Base-by-base conservation (phyloP, 768 basidiomycete genomes). In the Mycena metata region DNA sequence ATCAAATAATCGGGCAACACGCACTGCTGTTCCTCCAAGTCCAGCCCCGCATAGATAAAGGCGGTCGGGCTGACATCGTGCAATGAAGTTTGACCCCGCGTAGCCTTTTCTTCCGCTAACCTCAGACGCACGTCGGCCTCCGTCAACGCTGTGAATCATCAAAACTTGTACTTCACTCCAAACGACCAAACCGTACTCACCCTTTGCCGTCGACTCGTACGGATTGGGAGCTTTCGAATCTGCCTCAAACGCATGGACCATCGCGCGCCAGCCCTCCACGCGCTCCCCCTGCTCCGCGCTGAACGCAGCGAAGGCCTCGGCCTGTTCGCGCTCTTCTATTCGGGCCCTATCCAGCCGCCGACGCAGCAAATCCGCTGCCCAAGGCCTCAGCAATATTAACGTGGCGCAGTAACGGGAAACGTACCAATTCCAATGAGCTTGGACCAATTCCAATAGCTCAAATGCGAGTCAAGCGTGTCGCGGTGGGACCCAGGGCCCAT, bases 381-480 rank as follows among this genome's bases (percentile, higher is more conserved):
- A n/a, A 30, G 30, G 30, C 3, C 30, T n/a, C 12, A 49, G 33
- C 23, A 19, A 24, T 16, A 58, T 9, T 0, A 7, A 3, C 21
- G 6, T 19, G 8, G 3, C 71, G 51, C 45, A 21, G 4, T n/a
- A 8, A 3, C 2, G 2, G 10, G 1, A 51, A 24, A 61, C 72
- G 39, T 30, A 79, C 76, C 75, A 7, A 81, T 39, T 21, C 64
- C 45, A 13, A 71, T 57, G 1, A 70, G 63, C 64, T 79, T 80
- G 8, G 62, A 52, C 74, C 76, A 79, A 47, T 79, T 80, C 45
- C 66, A 72, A 26, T 74, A 71, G 2, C 60, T 69, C 46, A 73
- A 77, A 23, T 76, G 74, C 41, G 74, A 72, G 52, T 80, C 76
- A 5, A 80, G 39, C 0, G 64, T 68, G 33, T 79, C 76, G 6